Conservation (phyloP, 352 stramenopile species). For the Pythium volutum region DNA sequence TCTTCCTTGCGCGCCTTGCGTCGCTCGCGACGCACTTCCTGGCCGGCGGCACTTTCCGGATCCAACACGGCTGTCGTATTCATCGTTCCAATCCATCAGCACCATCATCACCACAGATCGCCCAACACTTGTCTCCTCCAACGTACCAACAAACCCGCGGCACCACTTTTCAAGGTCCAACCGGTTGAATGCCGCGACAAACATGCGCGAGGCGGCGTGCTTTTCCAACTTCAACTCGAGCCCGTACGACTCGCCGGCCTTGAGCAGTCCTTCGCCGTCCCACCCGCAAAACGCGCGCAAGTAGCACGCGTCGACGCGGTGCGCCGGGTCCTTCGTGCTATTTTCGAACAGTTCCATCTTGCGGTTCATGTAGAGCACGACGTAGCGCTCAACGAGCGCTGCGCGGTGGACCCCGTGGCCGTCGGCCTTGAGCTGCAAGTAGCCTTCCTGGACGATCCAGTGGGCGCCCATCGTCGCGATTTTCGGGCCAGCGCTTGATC, state of each 20-base stretch:
- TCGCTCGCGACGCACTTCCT: slow-evolving; percentile 36
- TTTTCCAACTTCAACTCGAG: slow-evolving; percentile 76
- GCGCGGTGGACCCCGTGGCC: slow-evolving; percentile 13
- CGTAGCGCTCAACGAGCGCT: slow-evolving; percentile 52
- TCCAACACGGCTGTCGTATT: slow-evolving; percentile 55
- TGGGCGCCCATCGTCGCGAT: slow-evolving; percentile 22
- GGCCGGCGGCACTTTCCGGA: slow-evolving; percentile 30
- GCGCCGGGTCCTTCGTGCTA: slow-evolving; percentile 25
- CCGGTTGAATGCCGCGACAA: slow-evolving; percentile 74
- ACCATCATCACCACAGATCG: not conserved
- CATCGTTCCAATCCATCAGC: not conserved
- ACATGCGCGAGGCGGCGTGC: slow-evolving; percentile 45
- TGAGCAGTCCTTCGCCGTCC: slow-evolving; percentile 68
- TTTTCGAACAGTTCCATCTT: slow-evolving; percentile 74
- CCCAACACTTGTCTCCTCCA: not conserved
- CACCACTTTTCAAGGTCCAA: slow-evolving; percentile 83
- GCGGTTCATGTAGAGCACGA: slow-evolving; percentile 74
- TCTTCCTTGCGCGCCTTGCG: slow-evolving; percentile 37
- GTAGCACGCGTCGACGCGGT: slow-evolving; percentile 45
- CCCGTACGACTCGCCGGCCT: slow-evolving; percentile 67
- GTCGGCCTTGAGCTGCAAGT: slow-evolving; percentile 23
- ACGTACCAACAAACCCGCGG: slow-evolving; percentile 55
- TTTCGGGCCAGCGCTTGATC: not conserved
- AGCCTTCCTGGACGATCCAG: slow-evolving; percentile 33
- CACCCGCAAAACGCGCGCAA: slow-evolving; percentile 70